Percentiles rank a stretch among this genome's conserved stretches.
These are phyloP conservation scores for Clitopilus passeckerianus DNA, from an alignment of 768 basidiomycete genomes.

Conservation along the genomic window DNA sequence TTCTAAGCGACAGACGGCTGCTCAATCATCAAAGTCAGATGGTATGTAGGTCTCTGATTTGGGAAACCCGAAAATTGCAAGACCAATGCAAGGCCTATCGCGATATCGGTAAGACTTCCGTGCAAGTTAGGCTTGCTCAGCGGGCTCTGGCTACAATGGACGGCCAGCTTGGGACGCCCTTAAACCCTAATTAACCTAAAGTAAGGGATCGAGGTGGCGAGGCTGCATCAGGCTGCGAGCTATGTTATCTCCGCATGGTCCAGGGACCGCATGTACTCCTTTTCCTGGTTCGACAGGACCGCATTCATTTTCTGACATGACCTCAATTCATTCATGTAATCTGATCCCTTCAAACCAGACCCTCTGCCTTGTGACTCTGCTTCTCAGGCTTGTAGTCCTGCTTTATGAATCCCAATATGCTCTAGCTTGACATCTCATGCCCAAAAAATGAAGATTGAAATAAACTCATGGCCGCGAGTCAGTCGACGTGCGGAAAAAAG, in stretches of 20 bases:
- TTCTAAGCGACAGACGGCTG: too few relatives aligned
- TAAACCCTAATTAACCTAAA: too few relatives aligned
- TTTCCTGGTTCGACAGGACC: neutral
- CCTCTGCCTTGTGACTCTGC: neutral
- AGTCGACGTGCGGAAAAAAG: conserved; percentile 7
- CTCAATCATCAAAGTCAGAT: too few relatives aligned
- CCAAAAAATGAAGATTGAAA: neutral
- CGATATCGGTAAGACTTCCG: too few relatives aligned
- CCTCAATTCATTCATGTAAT: neutral
- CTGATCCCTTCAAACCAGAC: neutral
- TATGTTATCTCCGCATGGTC: neutral
- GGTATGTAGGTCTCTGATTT: too few relatives aligned
- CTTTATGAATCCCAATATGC: too few relatives aligned
- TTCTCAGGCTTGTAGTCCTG: neutral
- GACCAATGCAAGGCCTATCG: too few relatives aligned
- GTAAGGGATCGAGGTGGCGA: neutral
- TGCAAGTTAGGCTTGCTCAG: too few relatives aligned
- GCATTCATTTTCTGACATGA: neutral
- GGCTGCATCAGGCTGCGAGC: neutral
- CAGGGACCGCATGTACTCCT: neutral
- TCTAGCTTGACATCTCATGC: too few relatives aligned
- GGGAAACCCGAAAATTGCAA: too few relatives aligned
- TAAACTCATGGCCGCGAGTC: neutral
- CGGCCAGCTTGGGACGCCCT: too few relatives aligned
- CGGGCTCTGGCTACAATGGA: too few relatives aligned